Evolutionary conservation across 306 rosid genomes (phyloP).

Genomic region (Trifolium fragiferum): DNA sequence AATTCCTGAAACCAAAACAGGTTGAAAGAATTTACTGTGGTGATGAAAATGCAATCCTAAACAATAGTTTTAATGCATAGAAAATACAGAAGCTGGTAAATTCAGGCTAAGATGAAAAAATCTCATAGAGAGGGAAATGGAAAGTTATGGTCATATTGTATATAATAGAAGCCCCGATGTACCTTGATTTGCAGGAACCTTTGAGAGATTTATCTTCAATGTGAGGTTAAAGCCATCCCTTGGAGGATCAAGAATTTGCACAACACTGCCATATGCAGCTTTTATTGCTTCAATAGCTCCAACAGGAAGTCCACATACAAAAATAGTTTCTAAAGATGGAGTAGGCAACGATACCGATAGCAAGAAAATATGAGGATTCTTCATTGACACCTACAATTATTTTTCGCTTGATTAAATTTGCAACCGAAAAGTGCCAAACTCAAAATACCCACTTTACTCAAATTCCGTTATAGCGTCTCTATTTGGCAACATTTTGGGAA

Average conservation of each 20-base stretch:
- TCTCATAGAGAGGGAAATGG: constrained; percentile 15
- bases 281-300: constrained; percentile 98
- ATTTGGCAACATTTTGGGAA: background rate
- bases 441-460: constrained; percentile 17
- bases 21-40: background rate
- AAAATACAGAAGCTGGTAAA: constrained; percentile 18
- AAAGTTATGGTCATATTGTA: constrained; percentile 54
- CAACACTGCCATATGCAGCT: constrained; percentile 70
- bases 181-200: constrained; percentile 92
- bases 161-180: constrained; percentile 53
- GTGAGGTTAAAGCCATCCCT: constrained; percentile 98
- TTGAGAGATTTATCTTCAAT: constrained; percentile 74
- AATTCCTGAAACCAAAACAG: constrained; percentile 8
- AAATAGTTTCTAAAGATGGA: constrained; percentile 87
- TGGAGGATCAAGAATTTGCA: constrained; percentile 96
- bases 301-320: constrained; percentile 75
- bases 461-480: background rate
- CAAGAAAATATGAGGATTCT: constrained; percentile 71
- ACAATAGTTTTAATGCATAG: background rate
- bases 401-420: constrained; percentile 32
- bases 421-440: constrained; percentile 30
- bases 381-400: constrained; percentile 73
- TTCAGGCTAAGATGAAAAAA: constrained; percentile 34
- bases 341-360: constrained; percentile 81
- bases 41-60: background rate